phyloP scores from a whole-genome alignment of 2,329 filamentous ascomycete species.

The Fusarium marasasianum region DNA sequence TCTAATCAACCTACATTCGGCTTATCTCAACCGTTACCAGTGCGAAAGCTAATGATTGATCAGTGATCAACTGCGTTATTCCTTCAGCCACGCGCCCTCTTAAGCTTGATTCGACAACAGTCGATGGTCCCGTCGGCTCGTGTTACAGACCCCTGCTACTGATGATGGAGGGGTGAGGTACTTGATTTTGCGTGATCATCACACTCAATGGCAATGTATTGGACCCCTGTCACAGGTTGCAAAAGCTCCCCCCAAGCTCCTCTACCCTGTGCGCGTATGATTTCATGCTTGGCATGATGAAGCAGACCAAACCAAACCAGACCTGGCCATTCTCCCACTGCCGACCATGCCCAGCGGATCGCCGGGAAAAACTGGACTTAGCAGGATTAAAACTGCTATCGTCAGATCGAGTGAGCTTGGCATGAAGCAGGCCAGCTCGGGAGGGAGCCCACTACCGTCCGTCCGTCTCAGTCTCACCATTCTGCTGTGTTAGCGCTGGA shows the following conservation, averaged over 20 bases:
- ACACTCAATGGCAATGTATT: conserved; percentile 23
- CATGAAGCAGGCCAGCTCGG: not conserved
- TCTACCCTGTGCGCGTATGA: conserved; percentile 36
- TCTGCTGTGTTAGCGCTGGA: conserved; percentile 21
- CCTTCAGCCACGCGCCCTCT: conserved; percentile 13
- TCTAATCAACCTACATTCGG: not conserved
- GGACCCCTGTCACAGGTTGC: conserved; percentile 28
- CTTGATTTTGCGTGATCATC: conserved; percentile 11
- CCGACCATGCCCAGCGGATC: conserved; percentile 15
- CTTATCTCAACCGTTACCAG: not conserved
- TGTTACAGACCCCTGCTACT: conserved; percentile 40
- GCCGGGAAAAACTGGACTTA: conserved; percentile 10
- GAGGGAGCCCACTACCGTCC: conserved; percentile 17
- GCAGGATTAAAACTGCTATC: conserved; percentile 9
- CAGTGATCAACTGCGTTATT: conserved; percentile 6
- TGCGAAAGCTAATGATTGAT: not conserved
- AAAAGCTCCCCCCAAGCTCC: conserved; percentile 26
- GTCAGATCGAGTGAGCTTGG: not conserved
- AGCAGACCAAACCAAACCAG: not conserved
- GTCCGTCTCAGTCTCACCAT: conserved; percentile 1
- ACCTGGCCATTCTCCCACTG: conserved; percentile 9
- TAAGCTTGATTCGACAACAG: conserved; percentile 31
- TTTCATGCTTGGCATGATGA: conserved; percentile 39
- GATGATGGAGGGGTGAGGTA: conserved; percentile 35
- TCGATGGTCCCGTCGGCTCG: conserved; percentile 19